These are phyloP conservation scores for Alternaria hordeiaustralica DNA, from an alignment of 2,329 filamentous ascomycete species.

Conservation along the genomic window DNA sequence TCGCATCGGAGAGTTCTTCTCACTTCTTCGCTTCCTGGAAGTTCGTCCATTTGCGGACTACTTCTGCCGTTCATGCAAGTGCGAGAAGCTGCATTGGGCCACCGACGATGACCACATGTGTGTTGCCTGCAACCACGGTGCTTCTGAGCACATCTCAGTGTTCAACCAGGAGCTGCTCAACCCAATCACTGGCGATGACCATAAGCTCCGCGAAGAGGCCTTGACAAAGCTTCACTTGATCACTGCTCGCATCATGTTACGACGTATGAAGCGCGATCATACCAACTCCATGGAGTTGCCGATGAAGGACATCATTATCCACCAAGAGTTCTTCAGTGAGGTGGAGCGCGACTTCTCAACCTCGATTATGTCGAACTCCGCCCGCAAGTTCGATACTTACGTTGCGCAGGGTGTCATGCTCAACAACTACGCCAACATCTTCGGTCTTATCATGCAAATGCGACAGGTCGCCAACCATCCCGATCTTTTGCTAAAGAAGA, in stretches of 20 bases:
- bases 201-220: constrained; percentile 68
- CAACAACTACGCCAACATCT: constrained; percentile 93
- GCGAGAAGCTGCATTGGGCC: constrained; percentile 82
- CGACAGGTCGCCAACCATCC: constrained; percentile 96
- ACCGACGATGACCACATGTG: constrained; percentile 76
- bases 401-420: constrained; percentile 92
- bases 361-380: constrained; percentile 92
- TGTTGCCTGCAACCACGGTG: constrained; percentile 69
- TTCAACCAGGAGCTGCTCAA: constrained; percentile 97
- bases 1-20: constrained; percentile 96
- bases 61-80: constrained; percentile 86
- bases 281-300: constrained; percentile 95
- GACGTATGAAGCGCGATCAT: constrained; percentile 91
- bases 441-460: constrained; percentile 99
- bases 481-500: constrained; percentile 88
- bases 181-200: constrained; percentile 63
- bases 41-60: constrained; percentile 90
- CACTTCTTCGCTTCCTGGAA: constrained; percentile 88
- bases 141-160: constrained; percentile 74
- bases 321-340: constrained; percentile 95
- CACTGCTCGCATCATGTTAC: constrained; percentile 93
- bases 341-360: constrained; percentile 94
- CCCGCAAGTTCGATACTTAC: constrained; percentile 92
- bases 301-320: constrained; percentile 89
- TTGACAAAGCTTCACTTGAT: constrained; percentile 84